A percentile compares a stretch with the other conserved stretches of the same genome.
phyloP scores from a whole-genome alignment of 192 early-diverging fungal genomes.

The Gigaspora rosea region DNA sequence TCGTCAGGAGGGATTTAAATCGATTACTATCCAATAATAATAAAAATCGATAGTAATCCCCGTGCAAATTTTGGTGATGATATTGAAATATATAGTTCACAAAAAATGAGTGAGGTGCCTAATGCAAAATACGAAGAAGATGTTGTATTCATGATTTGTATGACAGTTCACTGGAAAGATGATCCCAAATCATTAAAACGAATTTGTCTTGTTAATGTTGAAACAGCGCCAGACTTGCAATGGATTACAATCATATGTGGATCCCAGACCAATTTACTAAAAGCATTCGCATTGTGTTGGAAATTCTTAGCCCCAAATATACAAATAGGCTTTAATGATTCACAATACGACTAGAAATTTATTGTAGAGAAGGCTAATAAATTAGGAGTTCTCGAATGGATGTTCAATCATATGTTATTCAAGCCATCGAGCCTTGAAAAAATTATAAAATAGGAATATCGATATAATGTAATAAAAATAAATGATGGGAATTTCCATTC shows the following conservation, averaged over 20 bases:
- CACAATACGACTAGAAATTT: constrained; percentile 10
- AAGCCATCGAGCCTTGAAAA: too few species aligned
- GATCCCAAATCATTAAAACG: constrained; percentile 7
- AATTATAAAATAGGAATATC: too few species aligned
- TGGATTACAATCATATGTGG: constrained; percentile 23
- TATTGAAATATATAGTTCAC: neutral
- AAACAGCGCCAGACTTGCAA: too few species aligned
- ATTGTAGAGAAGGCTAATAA: constrained; percentile 10
- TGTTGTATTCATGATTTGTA: constrained; percentile 11
- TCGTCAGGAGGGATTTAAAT: too few species aligned
- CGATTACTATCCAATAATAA: too few species aligned
- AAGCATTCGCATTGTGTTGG: constrained; percentile 15
- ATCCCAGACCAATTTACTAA: constrained; percentile 9
- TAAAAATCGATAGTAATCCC: too few species aligned
- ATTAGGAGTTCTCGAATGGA: neutral
- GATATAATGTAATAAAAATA: too few species aligned
- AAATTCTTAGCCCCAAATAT: neutral
- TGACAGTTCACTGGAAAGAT: constrained; percentile 25
- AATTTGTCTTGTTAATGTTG: neutral
- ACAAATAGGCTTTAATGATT: too few species aligned
- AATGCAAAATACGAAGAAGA: constrained; percentile 6
- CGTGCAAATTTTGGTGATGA: too few species aligned
- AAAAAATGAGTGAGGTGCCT: neutral
- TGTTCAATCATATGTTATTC: too few species aligned
- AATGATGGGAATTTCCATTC: too few species aligned